Evolutionary conservation across 148 eudicot genomes (phyloP).

Genomic region (Vaccinium darrowii): DNA sequence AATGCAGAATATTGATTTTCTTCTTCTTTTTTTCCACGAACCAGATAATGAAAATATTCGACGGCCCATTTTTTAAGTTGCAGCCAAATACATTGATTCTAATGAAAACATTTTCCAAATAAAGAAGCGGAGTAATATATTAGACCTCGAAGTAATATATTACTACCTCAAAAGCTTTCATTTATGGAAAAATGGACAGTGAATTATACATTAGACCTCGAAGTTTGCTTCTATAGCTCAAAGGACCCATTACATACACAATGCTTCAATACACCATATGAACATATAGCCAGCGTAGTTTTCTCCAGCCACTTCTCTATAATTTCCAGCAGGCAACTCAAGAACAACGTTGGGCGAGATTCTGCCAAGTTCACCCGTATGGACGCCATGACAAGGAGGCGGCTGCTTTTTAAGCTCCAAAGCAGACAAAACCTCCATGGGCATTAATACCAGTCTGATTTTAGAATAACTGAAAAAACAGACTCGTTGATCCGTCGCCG

Average conservation of each 20-base stretch:
- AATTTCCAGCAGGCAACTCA: constrained; percentile 22
- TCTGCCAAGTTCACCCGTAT: not conserved
- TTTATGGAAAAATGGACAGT: not conserved
- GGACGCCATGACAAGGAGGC: not conserved
- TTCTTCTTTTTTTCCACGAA: not conserved
- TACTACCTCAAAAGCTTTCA: constrained; percentile 3
- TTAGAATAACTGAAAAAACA: constrained; percentile 71
- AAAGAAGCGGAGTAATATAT: not conserved
- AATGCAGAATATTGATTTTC: not conserved
- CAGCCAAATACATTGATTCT: not conserved
- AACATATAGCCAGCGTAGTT: constrained; percentile 36
- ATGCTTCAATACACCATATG: constrained; percentile 31
- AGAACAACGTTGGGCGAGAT: constrained; percentile 8
- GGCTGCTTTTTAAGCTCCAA: constrained; percentile 17
- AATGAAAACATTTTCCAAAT: not conserved
- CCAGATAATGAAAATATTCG: not conserved
- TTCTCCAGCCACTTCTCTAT: not conserved
- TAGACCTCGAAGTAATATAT: not conserved
- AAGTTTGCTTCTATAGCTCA: not conserved
- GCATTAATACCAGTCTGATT: constrained; percentile 11
- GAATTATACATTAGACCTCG: not conserved
- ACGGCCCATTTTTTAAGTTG: not conserved
- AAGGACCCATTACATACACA: constrained; percentile 27
- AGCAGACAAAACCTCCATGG: constrained; percentile 18
- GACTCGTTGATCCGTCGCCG: constrained; percentile 83